Conservation (phyloP, 805 yeast genomes). For the Candida incommunis region DNA sequence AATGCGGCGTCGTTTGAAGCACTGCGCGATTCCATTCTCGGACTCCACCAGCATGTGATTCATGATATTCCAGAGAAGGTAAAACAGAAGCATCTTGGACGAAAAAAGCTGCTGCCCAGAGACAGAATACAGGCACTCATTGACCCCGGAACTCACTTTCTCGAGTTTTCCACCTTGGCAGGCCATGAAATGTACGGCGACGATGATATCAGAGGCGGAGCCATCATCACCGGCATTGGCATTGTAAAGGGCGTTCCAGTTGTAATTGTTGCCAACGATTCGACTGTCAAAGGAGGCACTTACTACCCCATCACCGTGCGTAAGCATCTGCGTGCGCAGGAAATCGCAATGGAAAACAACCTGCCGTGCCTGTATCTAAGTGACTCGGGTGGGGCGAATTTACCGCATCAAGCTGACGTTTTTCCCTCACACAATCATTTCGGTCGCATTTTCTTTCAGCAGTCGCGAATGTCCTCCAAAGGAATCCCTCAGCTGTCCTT, state of each 20-base stretch:
- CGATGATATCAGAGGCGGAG: conserved; percentile 20
- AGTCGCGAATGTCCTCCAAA: conserved; percentile 17
- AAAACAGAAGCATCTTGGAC: conserved; percentile 14
- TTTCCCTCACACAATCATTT: conserved; percentile 22
- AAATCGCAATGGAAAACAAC: conserved; percentile 18
- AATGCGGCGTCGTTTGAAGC: conserved; percentile 11
- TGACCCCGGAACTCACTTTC: conserved; percentile 19
- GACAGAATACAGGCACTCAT: conserved; percentile 17
- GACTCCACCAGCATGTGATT: conserved; percentile 11
- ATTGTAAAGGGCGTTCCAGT: conserved; percentile 17
- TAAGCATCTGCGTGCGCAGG: conserved; percentile 21
- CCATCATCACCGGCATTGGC: conserved; percentile 21
- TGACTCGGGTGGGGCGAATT: conserved; percentile 22
- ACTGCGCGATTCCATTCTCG: conserved; percentile 8
- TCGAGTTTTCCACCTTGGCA: conserved; percentile 18
- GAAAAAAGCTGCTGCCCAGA: conserved; percentile 18
- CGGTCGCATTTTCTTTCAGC: conserved; percentile 21
- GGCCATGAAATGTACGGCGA: conserved; percentile 18
- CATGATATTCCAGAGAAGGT: conserved; percentile 17
- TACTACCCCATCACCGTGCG: conserved; percentile 22
- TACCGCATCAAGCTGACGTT: conserved; percentile 22
- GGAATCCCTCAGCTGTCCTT: conserved; percentile 20
- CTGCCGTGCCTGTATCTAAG: conserved; percentile 19
- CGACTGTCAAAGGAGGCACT: conserved; percentile 22
- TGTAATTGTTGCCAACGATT: conserved; percentile 19